Base-by-base conservation (phyloP, 805 yeast genomes). In the Scheffersomyces stipitis region DNA sequence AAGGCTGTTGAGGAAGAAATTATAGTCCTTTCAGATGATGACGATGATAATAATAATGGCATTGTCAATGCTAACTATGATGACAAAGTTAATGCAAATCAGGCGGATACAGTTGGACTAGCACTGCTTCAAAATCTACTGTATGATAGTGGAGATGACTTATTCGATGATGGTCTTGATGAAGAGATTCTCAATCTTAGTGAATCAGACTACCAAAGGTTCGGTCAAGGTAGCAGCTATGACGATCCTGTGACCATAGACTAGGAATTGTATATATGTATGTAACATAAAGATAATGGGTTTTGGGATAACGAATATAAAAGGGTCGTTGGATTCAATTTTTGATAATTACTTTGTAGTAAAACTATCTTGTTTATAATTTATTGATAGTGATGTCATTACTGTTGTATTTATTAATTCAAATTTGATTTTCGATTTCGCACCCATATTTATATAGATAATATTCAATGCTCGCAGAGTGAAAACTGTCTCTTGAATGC, bases 161-260 rank as follows among this genome's bases (percentile, higher is more conserved):
- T 45, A 8, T 49, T 55, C 34, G 43, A 62, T 31, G 67, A 62
- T 38, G 64, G 64, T 1, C 47, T 60, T 14, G 66, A 58, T 31
- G 62, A 57, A 4, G 57, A 51, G 12, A 29, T 63, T 24, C n/a
- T 56, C 22, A 38, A 41, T 5, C 35, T 59, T n/a, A 37, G 49
- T n/a, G 36, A 20, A 7, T 20, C 24, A 7, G 24, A 20, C 10
- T 20, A 20, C 10, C 9, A 10, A 7, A 20, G 10, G 10, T 20
- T 7, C 24, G 10, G 9, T 20, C 24, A 39, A 4, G 69, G 45
- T 2, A 72, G 73, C 0, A 62, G 63, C 32, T 62, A 67, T 67
- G 65, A 58, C 22, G 65, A 66, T 36, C 73, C 73, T 4, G 57
- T 66, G 13, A 60, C 62, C 3, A 37, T 67, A 18, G 71, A 66